Conservation (phyloP, 495 filamentous ascomycete species). For the Neurospora sp. region DNA sequence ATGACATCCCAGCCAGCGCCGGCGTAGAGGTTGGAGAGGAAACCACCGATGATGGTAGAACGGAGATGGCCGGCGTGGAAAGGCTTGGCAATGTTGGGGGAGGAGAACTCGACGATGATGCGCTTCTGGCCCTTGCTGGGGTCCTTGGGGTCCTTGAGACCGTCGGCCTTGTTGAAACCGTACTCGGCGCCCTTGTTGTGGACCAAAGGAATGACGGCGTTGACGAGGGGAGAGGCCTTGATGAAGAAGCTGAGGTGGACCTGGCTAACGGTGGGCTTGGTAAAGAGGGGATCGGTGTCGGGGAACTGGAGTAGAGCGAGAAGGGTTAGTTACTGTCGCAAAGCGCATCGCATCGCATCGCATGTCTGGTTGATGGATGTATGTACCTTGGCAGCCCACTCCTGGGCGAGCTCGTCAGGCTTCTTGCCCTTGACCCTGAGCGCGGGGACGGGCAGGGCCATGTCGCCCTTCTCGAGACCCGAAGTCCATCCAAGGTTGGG, state of each 20-base stretch:
- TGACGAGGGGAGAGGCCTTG: constrained; percentile 47
- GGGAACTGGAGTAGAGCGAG: constrained; percentile 47
- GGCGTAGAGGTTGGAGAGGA: constrained; percentile 50
- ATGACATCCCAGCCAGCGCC: constrained; percentile 52
- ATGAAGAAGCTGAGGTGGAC: constrained; percentile 78
- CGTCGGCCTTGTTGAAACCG: constrained; percentile 55
- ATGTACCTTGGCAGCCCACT: constrained; percentile 58
- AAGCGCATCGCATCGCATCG: background rate
- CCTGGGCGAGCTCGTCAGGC: constrained; percentile 57
- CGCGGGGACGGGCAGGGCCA: constrained; percentile 69
- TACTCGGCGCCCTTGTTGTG: constrained; percentile 50
- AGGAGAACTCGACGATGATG: constrained; percentile 51
- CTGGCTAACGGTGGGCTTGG: constrained; percentile 52
- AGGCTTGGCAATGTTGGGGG: constrained; percentile 55
- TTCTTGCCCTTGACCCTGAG: constrained; percentile 76
- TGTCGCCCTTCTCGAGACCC: constrained; percentile 80
- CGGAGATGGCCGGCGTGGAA: constrained; percentile 61
- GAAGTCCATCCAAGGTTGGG: constrained; percentile 70
- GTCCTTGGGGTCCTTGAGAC: constrained; percentile 58
- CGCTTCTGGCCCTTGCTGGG: constrained; percentile 62
- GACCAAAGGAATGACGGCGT: constrained; percentile 55
- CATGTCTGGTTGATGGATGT: background rate
- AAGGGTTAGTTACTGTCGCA: background rate
- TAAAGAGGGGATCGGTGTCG: constrained; percentile 59
- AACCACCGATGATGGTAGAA: constrained; percentile 58